Percentiles rank a stretch among this genome's conserved stretches.
Conservation (phyloP, 1,139 yeast species). For the Hanseniaspora uvarum region DNA sequence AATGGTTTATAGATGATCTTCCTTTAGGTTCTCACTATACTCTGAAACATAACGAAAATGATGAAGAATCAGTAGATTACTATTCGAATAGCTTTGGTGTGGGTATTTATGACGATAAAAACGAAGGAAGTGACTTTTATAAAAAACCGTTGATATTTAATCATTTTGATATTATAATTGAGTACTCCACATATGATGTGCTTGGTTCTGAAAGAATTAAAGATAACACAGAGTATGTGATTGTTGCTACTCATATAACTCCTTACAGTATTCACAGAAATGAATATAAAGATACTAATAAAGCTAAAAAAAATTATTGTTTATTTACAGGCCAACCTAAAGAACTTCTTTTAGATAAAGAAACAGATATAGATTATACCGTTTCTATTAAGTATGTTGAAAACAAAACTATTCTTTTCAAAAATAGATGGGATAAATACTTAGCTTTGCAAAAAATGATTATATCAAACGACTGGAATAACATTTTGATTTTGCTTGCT, state of each 20-base stretch:
- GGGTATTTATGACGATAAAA: slow-evolving; percentile 46
- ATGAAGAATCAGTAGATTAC: slow-evolving; percentile 42
- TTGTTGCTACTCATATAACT: slow-evolving; percentile 77
- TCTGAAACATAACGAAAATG: background rate
- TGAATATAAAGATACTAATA: slow-evolving; percentile 19
- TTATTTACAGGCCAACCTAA: slow-evolving; percentile 37
- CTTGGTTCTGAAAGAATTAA: slow-evolving; percentile 23
- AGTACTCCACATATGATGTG: slow-evolving; percentile 63
- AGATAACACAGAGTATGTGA: slow-evolving; percentile 50
- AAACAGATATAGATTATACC: slow-evolving; percentile 44
- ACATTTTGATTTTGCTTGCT: slow-evolving; percentile 86
- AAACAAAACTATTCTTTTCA: slow-evolving; percentile 75
- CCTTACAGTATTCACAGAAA: slow-evolving; percentile 55
- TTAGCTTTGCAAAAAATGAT: slow-evolving; percentile 80
- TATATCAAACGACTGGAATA: slow-evolving; percentile 40
- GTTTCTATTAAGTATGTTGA: slow-evolving; percentile 53
- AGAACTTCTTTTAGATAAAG: slow-evolving; percentile 33
- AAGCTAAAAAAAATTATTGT: slow-evolving; percentile 28
- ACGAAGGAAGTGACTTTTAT: slow-evolving; percentile 28
- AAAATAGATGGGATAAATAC: slow-evolving; percentile 97
- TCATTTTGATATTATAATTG: slow-evolving; percentile 68
- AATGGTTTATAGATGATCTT: slow-evolving; percentile 90
- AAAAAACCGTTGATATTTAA: slow-evolving; percentile 51
- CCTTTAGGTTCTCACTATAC: slow-evolving; percentile 65
- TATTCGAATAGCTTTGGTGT: slow-evolving; percentile 76